A percentile compares a stretch with the other conserved stretches of the same genome.
Conservation (phyloP, 164 flowering plant species). For the Chloranthus sessilifolius region DNA sequence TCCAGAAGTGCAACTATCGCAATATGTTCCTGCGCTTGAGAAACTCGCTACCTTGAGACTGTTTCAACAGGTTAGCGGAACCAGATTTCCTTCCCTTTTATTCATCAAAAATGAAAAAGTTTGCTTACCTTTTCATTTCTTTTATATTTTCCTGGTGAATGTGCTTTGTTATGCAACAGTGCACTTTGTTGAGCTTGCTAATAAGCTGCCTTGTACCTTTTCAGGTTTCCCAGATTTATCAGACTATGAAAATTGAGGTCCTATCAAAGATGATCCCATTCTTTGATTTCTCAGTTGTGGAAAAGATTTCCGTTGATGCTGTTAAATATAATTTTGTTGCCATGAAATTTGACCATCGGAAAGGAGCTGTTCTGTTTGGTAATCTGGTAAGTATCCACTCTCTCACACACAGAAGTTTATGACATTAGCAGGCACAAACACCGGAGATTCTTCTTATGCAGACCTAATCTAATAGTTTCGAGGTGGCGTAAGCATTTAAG, state of each 20-base stretch:
- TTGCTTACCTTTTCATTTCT: too few relatives aligned
- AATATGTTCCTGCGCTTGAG: conserved; percentile 76
- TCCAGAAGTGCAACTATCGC: conserved; percentile 79
- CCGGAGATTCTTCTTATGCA: too few relatives aligned
- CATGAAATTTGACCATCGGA: conserved; percentile 80
- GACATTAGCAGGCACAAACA: too few relatives aligned
- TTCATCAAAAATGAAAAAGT: too few relatives aligned
- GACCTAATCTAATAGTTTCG: too few relatives aligned
- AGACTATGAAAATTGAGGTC: conserved; percentile 70
- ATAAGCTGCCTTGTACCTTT: conserved; percentile 3
- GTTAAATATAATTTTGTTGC: conserved; percentile 63
- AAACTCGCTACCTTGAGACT: conserved; percentile 77
- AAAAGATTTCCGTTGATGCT: conserved; percentile 85
- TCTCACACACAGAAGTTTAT: too few relatives aligned
- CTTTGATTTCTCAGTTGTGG: conserved; percentile 64
- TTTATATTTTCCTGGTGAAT: too few relatives aligned
- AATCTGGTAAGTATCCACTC: conserved; percentile 69
- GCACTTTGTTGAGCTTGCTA: too few relatives aligned
- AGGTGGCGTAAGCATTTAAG: too few relatives aligned
- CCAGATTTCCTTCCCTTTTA: neutral
- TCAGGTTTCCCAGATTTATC: conserved; percentile 90
- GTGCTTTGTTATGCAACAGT: too few relatives aligned
- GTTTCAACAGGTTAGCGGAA: conserved; percentile 71
- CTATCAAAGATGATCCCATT: conserved; percentile 75
- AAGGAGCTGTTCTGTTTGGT: conserved; percentile 61